Evolutionary conservation across 306 rosid genomes (phyloP).

Genomic region (Trifolium dubium): DNA sequence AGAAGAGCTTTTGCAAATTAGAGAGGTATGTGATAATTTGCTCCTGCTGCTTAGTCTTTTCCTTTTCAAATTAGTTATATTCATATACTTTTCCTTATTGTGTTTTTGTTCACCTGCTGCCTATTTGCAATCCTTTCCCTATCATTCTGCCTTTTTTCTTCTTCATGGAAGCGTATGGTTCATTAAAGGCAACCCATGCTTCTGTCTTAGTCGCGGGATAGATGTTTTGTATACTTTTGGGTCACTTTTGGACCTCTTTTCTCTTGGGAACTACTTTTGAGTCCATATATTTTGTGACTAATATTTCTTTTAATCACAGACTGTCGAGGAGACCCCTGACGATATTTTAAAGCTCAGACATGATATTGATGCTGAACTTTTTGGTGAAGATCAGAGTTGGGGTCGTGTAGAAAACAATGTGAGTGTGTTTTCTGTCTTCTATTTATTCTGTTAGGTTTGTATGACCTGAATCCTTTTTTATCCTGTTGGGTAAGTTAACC

Average conservation of each 20-base stretch:
- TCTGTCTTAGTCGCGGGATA: constrained; percentile 19
- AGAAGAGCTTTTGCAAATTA: constrained; percentile 76
- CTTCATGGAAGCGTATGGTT: not conserved
- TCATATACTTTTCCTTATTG: not conserved
- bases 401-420: constrained; percentile 72
- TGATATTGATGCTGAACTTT: constrained; percentile 78
- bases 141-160: constrained; percentile 7
- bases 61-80: not conserved
- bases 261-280: not conserved
- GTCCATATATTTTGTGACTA: not conserved
- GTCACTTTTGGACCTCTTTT: constrained; percentile 1
- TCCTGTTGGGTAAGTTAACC: constrained; percentile 21
- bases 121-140: not conserved
- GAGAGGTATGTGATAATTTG: constrained; percentile 60
- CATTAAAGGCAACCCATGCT: not conserved
- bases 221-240: not conserved
- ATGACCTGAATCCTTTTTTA: not conserved
- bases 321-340: constrained; percentile 66
- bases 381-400: constrained; percentile 91
- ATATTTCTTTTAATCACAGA: constrained; percentile 52
- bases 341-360: constrained; percentile 71
- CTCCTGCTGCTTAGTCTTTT: not conserved
- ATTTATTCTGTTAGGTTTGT: constrained; percentile 3
- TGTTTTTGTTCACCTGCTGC: constrained; percentile 2
- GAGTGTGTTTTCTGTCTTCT: constrained; percentile 45